These are phyloP conservation scores for Colletotrichum sidae DNA, from an alignment of 2,329 filamentous ascomycete species.

Conservation along the genomic window DNA sequence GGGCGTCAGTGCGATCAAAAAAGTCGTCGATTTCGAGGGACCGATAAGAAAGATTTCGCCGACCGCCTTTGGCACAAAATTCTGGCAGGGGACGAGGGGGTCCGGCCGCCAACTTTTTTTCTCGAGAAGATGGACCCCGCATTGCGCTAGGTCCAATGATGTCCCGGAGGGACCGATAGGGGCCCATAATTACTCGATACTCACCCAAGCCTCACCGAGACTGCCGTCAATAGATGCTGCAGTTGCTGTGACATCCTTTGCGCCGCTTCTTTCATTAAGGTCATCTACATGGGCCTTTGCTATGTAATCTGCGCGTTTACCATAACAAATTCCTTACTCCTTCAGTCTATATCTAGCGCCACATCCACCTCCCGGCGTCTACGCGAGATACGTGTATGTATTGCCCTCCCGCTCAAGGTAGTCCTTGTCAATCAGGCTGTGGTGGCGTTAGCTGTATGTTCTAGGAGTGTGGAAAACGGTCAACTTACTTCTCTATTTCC, in stretches of 20 bases:
- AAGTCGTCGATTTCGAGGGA: constrained; percentile 11
- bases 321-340: background rate
- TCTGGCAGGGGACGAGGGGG: constrained; percentile 23
- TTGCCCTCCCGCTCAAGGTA: constrained; percentile 86
- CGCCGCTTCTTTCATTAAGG: background rate
- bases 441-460: constrained; percentile 42
- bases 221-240: too few relatives aligned
- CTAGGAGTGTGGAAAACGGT: background rate
- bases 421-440: constrained; percentile 89
- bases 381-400: constrained; percentile 78
- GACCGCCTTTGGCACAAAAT: constrained; percentile 38
- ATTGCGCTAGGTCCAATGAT: constrained; percentile 40
- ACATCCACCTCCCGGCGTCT: constrained; percentile 32
- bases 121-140: constrained; percentile 34
- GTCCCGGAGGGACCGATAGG: constrained; percentile 33
- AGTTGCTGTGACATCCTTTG: too few relatives aligned
- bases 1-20: background rate
- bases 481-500: constrained; percentile 89
- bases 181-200: background rate
- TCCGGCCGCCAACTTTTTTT: constrained; percentile 35
- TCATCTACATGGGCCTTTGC: constrained; percentile 4
- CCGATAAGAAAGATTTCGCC: constrained; percentile 35
- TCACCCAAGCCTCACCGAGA: constrained; percentile 15
- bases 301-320: background rate
- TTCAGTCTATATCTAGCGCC: constrained; percentile 16